Conservation (phyloP, 2,329 filamentous ascomycete species). For the Ophiosphaerella narmari region DNA sequence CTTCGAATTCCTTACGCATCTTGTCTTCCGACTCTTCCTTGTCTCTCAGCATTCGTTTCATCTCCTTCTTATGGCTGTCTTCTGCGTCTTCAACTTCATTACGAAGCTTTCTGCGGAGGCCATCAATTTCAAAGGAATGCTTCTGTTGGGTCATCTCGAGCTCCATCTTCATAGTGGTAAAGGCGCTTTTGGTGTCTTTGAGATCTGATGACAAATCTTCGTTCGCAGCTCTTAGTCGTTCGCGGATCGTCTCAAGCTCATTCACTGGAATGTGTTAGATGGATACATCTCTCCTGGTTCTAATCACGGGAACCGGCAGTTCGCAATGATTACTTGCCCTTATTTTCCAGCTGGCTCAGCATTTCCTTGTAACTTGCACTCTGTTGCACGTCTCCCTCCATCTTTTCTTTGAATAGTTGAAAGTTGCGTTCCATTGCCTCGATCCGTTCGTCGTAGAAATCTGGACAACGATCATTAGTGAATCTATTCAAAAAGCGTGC, state of each 20-base stretch:
- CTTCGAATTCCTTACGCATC: slow-evolving; percentile 50
- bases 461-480: slow-evolving; percentile 72
- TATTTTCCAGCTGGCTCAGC: slow-evolving; percentile 72
- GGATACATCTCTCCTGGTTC: background rate
- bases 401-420: slow-evolving; percentile 70
- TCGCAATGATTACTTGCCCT: slow-evolving; percentile 60
- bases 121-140: slow-evolving; percentile 58
- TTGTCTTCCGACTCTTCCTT: slow-evolving; percentile 52
- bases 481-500: slow-evolving; percentile 69
- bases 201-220: slow-evolving; percentile 69
- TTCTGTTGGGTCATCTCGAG: slow-evolving; percentile 59
- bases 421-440: slow-evolving; percentile 77
- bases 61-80: slow-evolving; percentile 60
- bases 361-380: slow-evolving; percentile 74
- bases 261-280: slow-evolving; percentile 44
- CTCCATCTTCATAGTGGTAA: slow-evolving; percentile 54
- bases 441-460: slow-evolving; percentile 79
- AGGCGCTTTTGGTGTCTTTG: slow-evolving; percentile 61
- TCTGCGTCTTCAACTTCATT: slow-evolving; percentile 61
- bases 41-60: slow-evolving; percentile 60
- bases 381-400: slow-evolving; percentile 70
- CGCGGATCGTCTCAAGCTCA: slow-evolving; percentile 60
- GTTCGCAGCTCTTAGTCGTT: slow-evolving; percentile 58
- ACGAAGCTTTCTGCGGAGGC: slow-evolving; percentile 58
- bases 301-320: background rate